Base-by-base conservation (phyloP, 1,284 basidiomycete genomes). In the Gymnopus androsaceus region DNA sequence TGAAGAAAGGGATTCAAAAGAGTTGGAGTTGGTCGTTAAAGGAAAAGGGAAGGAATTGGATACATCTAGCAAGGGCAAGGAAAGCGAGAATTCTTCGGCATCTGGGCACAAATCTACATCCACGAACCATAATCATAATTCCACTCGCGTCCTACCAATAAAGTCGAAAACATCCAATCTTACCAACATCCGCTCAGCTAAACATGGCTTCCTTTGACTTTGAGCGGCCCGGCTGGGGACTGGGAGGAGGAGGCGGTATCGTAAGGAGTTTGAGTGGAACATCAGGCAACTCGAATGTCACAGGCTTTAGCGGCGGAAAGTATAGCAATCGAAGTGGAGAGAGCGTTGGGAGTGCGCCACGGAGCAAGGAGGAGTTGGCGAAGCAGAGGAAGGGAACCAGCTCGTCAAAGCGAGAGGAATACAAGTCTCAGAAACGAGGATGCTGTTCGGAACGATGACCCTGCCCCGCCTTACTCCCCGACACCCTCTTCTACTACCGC, bases 191-290 rank as follows among this genome's bases (percentile, higher is more conserved):
- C 73, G 69, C 45, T 66, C 70, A 7, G 74, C 76, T 61, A 70
- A 80, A 64, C 82, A 87, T 61, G 85, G 85, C 5, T n/a, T 87
- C 82, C 63, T 90, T 89, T 66, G 87, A 90, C 64, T 89, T 90
- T 61, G 88, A 90, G 68, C 74, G 83, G 25, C 81, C 83, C 0
- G 76, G 73, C 0, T 75, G 75, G 73, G 69, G 67, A 25, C 61
- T 66, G 8, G 51, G 62, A 15, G 48, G 62, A 15, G 48, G 47
- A 17, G 61, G 71, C 14, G 67, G 65, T 4, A 72, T 72, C 17
- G 63, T 64, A 28, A 61, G 64, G 54, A 66, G 67, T 59, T 60
- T 59, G 34, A 63, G 59, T 51, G 66, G 50, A 46, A 63, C 53
- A 54, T 69, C 67, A 66, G 57, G 52, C 63, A 67, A 31, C 64